Base-by-base conservation (phyloP, 208 protist species). In the Acanthamoeba polyphaga region DNA sequence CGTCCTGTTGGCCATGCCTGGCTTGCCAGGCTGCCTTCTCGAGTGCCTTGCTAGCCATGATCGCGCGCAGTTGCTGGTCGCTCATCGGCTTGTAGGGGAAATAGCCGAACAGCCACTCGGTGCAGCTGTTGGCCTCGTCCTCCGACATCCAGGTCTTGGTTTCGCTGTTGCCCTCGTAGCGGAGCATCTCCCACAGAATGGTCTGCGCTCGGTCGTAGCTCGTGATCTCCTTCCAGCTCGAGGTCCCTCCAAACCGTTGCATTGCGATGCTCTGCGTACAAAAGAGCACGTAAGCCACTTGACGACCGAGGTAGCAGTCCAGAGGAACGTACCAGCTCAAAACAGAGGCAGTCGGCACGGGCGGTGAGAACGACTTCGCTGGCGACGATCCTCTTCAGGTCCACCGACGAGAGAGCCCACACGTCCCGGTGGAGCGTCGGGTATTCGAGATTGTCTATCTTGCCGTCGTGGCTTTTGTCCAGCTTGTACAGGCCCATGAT, bases 101-200 rank as follows among this genome's bases (percentile, higher is more conserved):
- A 38, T 82, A 82, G 38, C 72, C 43, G 13, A 82, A 82, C n/a
- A 82, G 72, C 72, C 72, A 82, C 72, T 82, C 72, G 9, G 72
- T 82, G 72, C 72, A 82, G 72, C 38, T 82, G 72, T 82, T 51
- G 22, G 72, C 72, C 38, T 82, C 72, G 9, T 82, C 72, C 38
- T 82, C 72, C 13, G 22, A 27, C 72, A 82, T 82, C 72, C 72
- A 82, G 72, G 72, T 82, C 13, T 29, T 49, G 9, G 22, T n/a
- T 9, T 82, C 72, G 72, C 72, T n/a, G 38, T 82, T n/a, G 72
- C 72, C 9, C 72, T 82, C 72, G 72, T 82, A 82, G 43, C 72
- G 72, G 19, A 82, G 43, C 72, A 82, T 82, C 72, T 82, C 72
- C 72, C 72, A 82, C 19, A 82, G 24, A 15, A 82, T 51, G 72